Percentiles rank a stretch among this genome's conserved stretches.
Evolutionary conservation across 805 yeast genomes (phyloP).

Genomic region (Kazachstania taianensis): DNA sequence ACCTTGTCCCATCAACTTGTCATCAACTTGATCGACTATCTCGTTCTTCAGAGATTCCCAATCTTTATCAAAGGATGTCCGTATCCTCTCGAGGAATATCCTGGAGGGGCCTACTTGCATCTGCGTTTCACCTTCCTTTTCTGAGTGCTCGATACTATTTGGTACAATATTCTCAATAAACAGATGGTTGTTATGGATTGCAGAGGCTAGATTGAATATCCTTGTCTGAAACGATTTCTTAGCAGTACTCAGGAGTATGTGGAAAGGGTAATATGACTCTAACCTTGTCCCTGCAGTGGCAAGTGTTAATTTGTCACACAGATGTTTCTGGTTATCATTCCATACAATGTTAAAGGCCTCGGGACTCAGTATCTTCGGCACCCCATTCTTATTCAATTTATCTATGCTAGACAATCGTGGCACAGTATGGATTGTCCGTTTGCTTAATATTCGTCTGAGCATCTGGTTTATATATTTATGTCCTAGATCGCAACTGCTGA

Average conservation of each 20-base stretch:
- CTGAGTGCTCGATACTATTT: too few relatives aligned
- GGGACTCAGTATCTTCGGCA: slow-evolving; percentile 23
- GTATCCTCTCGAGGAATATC: slow-evolving; percentile 29
- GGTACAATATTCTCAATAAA: slow-evolving; percentile 52
- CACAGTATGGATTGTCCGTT: slow-evolving; percentile 26
- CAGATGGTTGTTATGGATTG: slow-evolving; percentile 85
- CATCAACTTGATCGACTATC: slow-evolving; percentile 41
- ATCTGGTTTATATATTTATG: slow-evolving; percentile 7
- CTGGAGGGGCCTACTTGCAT: slow-evolving; percentile 27
- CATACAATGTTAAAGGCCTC: slow-evolving; percentile 67
- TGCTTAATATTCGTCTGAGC: slow-evolving; percentile 14
- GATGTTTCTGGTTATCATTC: slow-evolving; percentile 65
- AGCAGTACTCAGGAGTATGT: slow-evolving; percentile 57
- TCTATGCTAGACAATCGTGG: slow-evolving; percentile 20
- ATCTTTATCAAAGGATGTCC: slow-evolving; percentile 22
- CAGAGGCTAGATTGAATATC: slow-evolving; percentile 79
- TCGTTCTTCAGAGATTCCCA: slow-evolving; percentile 43
- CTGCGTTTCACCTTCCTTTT: neutral
- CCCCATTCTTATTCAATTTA: slow-evolving; percentile 16
- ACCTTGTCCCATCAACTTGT: slow-evolving; percentile 46
- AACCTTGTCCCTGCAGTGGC: slow-evolving; percentile 69
- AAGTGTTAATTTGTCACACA: slow-evolving; percentile 49
- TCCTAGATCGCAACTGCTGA: too few relatives aligned
- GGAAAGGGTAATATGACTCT: slow-evolving; percentile 68
- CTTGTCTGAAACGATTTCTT: slow-evolving; percentile 55